Evolutionary conservation across 441 rosid species (phyloP), one percentile per base, ranked within the genome.

Genomic region (Rhodomyrtus psidioides): DNA sequence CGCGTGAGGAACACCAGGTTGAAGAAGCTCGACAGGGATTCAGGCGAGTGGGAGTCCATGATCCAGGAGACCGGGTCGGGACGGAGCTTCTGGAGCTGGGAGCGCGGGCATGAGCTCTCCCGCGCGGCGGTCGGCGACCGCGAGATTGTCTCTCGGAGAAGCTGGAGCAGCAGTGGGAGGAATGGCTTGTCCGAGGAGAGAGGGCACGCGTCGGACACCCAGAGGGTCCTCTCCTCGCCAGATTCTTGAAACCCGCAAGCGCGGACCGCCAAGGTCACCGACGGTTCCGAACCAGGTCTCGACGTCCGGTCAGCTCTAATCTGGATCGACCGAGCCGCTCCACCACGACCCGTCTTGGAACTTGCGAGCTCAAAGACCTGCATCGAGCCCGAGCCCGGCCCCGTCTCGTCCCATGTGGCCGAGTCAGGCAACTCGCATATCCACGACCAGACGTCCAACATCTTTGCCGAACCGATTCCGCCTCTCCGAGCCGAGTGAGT

Each of bases 381-480:
- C n/a, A n/a, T n/a, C n/a, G n/a, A n/a, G n/a, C n/a, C n/a, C 5
- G 93, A 86, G 83, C 89, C 88, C 14, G 93, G 91, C 81, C 90
- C 89, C 17, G 93, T 88, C 49, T 88, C 91, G 8, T 46, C n/a
- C 90, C 91, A 90, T 53, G 87, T 86, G 6, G 79, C 86, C 12
- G 89, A 89, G 86, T 86, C 84, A 5, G 91, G 93, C 5, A 95
- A 92, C 87, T 91, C 92, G 79, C 91, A 94, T 56, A 96, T 93
- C 99, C 99, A 95, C 9, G 96, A 92, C 98, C 99, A 96, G 9
- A 95, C 86, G 75, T 94, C 94, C 92, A 93, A 88, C 90, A 90
- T 89, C 53, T 46, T 87, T 23, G 82, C 24, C 7, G 51, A 49
- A 0, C 9, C 9, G 75, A 46, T 62, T 57, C 53, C 1, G 13